Percentiles rank a stretch among this genome's conserved stretches.
phyloP scores from a whole-genome alignment of 2,329 filamentous ascomycete genomes.

The Colletotrichum paranaense region DNA sequence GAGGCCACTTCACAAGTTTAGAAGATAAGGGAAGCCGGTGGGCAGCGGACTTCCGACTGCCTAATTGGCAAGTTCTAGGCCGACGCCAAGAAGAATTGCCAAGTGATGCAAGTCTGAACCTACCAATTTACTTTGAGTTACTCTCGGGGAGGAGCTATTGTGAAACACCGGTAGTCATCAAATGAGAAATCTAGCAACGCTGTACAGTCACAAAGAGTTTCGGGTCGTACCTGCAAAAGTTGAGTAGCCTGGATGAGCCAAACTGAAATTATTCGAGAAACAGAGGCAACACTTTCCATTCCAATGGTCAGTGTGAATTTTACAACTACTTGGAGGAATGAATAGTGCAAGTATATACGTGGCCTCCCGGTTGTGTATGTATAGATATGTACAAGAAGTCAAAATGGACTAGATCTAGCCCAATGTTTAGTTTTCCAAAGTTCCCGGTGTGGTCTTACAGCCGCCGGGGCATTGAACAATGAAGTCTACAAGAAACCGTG shows the following conservation, averaged over 20 bases:
- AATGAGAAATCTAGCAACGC: background rate
- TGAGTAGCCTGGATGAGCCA: too few species aligned
- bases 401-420: background rate
- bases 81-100: background rate
- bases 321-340: too few species aligned
- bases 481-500: background rate
- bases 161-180: background rate
- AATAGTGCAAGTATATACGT: background rate
- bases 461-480: background rate
- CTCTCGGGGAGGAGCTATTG: background rate
- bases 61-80: background rate
- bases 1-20: background rate
- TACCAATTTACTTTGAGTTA: background rate
- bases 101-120: background rate
- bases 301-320: too few species aligned
- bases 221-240: background rate
- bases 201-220: background rate
- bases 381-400: slow-evolving; percentile 21
- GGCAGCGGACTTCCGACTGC: background rate
- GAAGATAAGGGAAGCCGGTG: background rate
- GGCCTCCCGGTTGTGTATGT: background rate
- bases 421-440: background rate
- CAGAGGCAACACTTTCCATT: too few species aligned
- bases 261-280: too few species aligned
- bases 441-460: background rate